Base-by-base conservation (phyloP, 2,329 filamentous ascomycete genomes). In the Kalaharituber pfeilii region DNA sequence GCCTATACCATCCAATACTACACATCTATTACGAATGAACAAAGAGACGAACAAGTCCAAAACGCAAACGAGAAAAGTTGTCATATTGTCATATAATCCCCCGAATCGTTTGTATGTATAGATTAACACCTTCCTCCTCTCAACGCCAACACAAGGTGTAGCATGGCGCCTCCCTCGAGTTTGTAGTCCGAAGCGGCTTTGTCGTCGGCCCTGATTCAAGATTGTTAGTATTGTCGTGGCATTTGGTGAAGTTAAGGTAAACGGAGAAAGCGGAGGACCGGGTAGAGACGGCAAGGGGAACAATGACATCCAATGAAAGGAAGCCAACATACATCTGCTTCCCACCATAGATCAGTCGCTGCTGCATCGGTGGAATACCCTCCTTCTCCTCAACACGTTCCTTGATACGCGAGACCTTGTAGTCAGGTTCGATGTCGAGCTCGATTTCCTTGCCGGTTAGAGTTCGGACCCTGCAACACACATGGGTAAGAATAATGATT, bases 331-430 rank as follows among this genome's bases (percentile, higher is more conserved):
- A 95, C 91, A 98, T 95, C 69, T 98, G 91, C 75, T 98, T 98
- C 66, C 91, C 91, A 53, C 89, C 87, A 67, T 83, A 95, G 66
- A 98, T 98, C 62, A 98, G 74, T 56, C 91, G 82, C 71, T 98
- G 91, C 72, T 98, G 91, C 18, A 91, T 87, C 1, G 91, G 91
- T 44, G 91, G 89, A 65, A 98, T 98, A 55, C 91, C 91, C 68
- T 96, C 91, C 72, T 96, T 96, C 74, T 98, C 91, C 71, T 98
- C 91, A 54, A 98, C 91, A 66, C 89, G 88, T 72, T 96, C 91
- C 76, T 98, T 98, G 76, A 98, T 96, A 69, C 88, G 81, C 39
- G 84, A 82, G 63, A 96, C 85, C 78, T 88, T 94, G 77, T 94
- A 94, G 66, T 86, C 82, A 52, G 80, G 76, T 74, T 96, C 91